Evolutionary conservation across 164 flowering plant species (phyloP), one percentile per base, ranked within the genome.

Genomic region (Piper betle): DNA sequence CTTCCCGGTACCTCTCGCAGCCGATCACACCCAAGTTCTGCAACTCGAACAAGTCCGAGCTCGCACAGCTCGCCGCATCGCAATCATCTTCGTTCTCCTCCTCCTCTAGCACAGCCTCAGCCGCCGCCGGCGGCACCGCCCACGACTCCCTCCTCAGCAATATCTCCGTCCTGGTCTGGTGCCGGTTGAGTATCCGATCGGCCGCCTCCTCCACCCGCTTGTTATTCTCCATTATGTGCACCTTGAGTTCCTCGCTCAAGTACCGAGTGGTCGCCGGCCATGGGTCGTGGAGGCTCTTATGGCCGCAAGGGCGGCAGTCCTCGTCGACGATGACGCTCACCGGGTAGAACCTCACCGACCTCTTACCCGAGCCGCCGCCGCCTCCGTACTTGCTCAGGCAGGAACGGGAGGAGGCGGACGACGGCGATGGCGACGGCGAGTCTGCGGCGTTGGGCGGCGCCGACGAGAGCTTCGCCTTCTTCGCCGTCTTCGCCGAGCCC

Each of bases 41-140:
- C 33, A 93, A 75, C 60, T 93, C 98, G 67, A 93, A 93, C 7
- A 93, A 72, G 81, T 93, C 98, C 1, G 98, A 93, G 64, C 98
- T 93, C 10, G 96, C 73, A 69, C 59, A 84, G 52, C 97, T 90
- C 20, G 68, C 88, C 0, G 65, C 84, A 64, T 87, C 98, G 17
- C 79, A 89, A 5, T 81, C 90, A 0, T 81, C 83, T 1, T 77
- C 85, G 0, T 81, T 86, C 0, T 77, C 79, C 81, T 10, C 59
- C 69, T 6, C 57, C 52, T 13, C 41, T 69, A 3, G n/a, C 60
- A n/a, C 57, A 0, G 58, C 59, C 8, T n/a, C 17, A 16, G 19
- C 59, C 33, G 33, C 1, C 1, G 33, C 1, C 33, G 33, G 33
- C 33, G 33, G 33, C 33, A 25, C 33, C 2, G 33, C 33, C 68